Evolutionary conservation across 2,329 filamentous ascomycete species (phyloP), one percentile per base, ranked within the genome.

Genomic region (Fusarium gaditjirri): DNA sequence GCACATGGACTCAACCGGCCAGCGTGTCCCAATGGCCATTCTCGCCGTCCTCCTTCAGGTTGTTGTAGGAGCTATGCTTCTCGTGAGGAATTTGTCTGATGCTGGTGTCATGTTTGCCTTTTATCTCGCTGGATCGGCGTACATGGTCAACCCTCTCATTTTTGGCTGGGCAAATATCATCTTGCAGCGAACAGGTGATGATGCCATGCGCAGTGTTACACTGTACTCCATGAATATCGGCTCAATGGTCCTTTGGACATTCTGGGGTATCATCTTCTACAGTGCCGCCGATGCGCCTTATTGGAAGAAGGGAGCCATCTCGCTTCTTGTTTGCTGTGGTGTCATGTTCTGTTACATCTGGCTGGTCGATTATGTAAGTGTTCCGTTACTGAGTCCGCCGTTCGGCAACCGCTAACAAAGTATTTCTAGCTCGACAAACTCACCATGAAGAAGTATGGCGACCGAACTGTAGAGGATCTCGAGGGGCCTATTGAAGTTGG

Each of bases 181-280:
- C 8, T 35, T 71, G 3, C 67, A 70, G 3, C 58, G 73, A 16
- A 71, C 66, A 0, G 77, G 75, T 0, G 84, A 85, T 21, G 83
- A 85, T 61, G 83, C 83, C 3, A 69, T 78, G 0, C 75, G 84
- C 16, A 80, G 80, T 16, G 78, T 85, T 6, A 81, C 81, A 0
- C 68, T 85, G 0, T 82, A 81, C 43, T 78, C 78, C 1, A 84
- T 85, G 82, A 83, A 82, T 16, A 80, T 81, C 29, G 78, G 79
- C 5, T 79, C 80, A 19, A 80, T 79, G 44, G 75, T 81, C 2
- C 64, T 85, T 31, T 85, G 83, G 66, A 84, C 84, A 0, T 85
- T 84, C 53, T 85, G 84, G 83, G 84, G 83, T 0, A 83, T 85
- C 9, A 73, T 78, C 0, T 69, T 86, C 12, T 85, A 85, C 47